Evolutionary conservation across 1,284 basidiomycete species (phyloP), one percentile per base, ranked within the genome.

Genomic region (Schizopora paradoxa): DNA sequence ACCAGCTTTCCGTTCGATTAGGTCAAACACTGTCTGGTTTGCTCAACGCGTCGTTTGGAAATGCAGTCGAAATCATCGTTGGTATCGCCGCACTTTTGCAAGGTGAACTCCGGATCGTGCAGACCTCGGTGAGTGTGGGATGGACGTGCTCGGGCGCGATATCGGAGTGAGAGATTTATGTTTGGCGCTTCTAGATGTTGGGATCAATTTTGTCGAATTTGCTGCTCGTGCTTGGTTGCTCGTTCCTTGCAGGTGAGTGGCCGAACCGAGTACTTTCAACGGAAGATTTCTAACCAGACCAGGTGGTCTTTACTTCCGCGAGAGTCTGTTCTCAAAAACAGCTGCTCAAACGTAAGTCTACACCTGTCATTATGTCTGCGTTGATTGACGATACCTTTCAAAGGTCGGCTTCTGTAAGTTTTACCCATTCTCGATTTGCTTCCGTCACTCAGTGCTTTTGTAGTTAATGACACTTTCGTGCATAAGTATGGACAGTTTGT

Each of bases 121-220:
- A 94, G 65, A 90, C 86, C 16, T 91, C 89, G 26, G 83, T 87
- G 51, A 54, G 76, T 59, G 13, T 19, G 6, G 8, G 22, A 13
- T 28, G 5, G 27, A 31, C 32, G n/a, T n/a, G n/a, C n/a, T n/a
- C n/a, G n/a, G n/a, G n/a, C n/a, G n/a, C n/a, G n/a, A n/a, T n/a
- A n/a, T n/a, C n/a, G n/a, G n/a, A n/a, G n/a, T n/a, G n/a, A n/a
- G n/a, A n/a, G n/a, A n/a, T n/a, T n/a, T n/a, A 38, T 5, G 13
- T 35, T 23, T 19, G 34, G 10, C 45, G 25, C 39, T 43, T 43
- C 13, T 58, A 86, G 79, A 79, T 90, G 76, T 72, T 90, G 34
- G 87, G 87, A 21, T 87, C 83, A 13, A 88, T 95, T 44, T 66
- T 95, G 22, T 91, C 88, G n/a, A 95, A 95, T 64, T 73, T 92